phyloP scores from a whole-genome alignment of 1,139 yeast species.

The Hansenula sp. region DNA sequence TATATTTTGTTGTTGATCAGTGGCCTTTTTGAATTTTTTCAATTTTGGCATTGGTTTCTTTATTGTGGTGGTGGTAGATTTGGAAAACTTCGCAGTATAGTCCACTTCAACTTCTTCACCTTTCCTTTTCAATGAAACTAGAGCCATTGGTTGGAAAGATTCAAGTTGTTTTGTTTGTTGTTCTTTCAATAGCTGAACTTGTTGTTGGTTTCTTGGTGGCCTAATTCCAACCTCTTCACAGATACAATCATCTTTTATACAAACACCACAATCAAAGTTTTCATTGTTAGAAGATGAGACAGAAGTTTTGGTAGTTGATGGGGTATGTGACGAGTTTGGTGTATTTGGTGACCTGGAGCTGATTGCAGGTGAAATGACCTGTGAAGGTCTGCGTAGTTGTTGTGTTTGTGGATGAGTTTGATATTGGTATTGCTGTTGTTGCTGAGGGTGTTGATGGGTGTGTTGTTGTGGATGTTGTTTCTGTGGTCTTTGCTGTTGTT shows the following conservation, averaged over 20 bases:
- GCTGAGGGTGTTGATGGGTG: constrained; percentile 5
- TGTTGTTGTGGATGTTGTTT: not conserved
- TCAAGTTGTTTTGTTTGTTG: constrained; percentile 30
- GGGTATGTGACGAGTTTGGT: constrained; percentile 16
- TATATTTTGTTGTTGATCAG: constrained; percentile 3
- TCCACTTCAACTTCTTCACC: constrained; percentile 40
- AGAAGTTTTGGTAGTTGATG: constrained; percentile 14
- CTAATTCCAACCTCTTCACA: constrained; percentile 66
- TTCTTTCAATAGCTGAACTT: not conserved
- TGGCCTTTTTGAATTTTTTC: constrained; percentile 15
- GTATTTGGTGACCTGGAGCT: constrained; percentile 10
- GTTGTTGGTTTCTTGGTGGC: constrained; percentile 12
- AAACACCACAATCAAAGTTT: constrained; percentile 55
- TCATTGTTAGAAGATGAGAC: constrained; percentile 5
- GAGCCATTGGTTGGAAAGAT: constrained; percentile 52
- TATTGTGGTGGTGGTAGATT: constrained; percentile 8
- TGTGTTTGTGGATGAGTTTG: not conserved
- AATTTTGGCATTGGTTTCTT: constrained; percentile 22
- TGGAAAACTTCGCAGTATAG: constrained; percentile 46
- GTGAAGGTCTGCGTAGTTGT: constrained; percentile 1
- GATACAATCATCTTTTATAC: constrained; percentile 65
- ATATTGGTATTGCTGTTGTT: constrained; percentile 6
- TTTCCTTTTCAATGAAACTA: constrained; percentile 50
- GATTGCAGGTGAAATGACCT: constrained; percentile 6
- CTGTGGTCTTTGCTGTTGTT: constrained; percentile 1